Conservation (phyloP, 768 basidiomycete genomes). For the Hebeloma cylindrosporum region DNA sequence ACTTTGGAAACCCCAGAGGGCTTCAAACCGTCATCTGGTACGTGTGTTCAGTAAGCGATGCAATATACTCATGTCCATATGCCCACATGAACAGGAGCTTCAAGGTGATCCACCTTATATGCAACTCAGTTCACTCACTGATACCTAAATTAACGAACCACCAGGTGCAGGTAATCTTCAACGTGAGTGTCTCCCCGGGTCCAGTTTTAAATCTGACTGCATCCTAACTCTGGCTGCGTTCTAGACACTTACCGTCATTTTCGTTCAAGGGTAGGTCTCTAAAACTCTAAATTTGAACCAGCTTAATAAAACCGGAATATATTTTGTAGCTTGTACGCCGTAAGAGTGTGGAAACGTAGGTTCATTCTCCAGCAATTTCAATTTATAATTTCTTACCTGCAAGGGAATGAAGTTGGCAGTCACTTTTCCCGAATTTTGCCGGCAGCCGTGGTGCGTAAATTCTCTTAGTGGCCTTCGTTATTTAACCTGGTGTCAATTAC, state of each 20-base stretch:
- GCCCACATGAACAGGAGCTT: slow-evolving; percentile 17
- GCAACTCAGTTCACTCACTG: not conserved
- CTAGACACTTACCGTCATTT: slow-evolving; percentile 39
- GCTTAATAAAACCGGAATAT: not conserved
- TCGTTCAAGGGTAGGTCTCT: slow-evolving; percentile 39
- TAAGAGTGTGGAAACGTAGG: slow-evolving; percentile 45
- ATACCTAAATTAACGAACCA: not conserved
- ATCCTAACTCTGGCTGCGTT: not conserved
- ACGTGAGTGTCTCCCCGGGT: slow-evolving; percentile 27
- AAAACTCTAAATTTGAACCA: no score
- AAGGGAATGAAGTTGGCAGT: slow-evolving; percentile 15
- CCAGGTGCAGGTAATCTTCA: slow-evolving; percentile 36
- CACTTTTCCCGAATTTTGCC: slow-evolving; percentile 11
- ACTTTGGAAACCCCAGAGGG: slow-evolving; percentile 29
- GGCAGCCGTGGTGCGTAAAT: slow-evolving; percentile 13
- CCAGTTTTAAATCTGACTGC: no score
- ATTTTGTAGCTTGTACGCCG: slow-evolving; percentile 37
- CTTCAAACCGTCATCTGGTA: slow-evolving; percentile 31
- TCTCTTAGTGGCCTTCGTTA: not conserved
- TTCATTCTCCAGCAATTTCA: slow-evolving; percentile 11
- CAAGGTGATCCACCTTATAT: slow-evolving; percentile 4
- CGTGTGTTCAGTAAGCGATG: slow-evolving; percentile 2
- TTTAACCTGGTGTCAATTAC: slow-evolving; percentile 30
- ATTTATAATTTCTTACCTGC: slow-evolving; percentile 10
- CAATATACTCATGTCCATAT: slow-evolving; percentile 1